These are phyloP conservation scores for Cercophora newfieldiana DNA, from an alignment of 495 filamentous ascomycete genomes.

Conservation along the genomic window DNA sequence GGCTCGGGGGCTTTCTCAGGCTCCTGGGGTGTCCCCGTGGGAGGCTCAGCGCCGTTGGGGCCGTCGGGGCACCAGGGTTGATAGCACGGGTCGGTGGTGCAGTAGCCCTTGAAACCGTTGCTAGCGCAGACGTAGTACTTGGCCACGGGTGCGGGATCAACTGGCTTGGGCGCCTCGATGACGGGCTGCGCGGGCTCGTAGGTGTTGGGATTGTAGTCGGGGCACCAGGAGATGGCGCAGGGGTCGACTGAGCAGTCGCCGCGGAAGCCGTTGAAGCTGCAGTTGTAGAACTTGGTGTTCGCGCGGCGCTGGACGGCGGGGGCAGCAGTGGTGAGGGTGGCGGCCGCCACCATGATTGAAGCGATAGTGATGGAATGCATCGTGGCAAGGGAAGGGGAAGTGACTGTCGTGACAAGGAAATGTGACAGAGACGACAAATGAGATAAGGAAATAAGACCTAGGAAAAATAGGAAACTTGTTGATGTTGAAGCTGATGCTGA, in stretches of 20 bases:
- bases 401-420: too few relatives aligned
- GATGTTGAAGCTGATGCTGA: too few relatives aligned
- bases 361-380: slow-evolving; percentile 12
- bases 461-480: too few relatives aligned
- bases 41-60: not conserved
- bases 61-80: slow-evolving; percentile 14
- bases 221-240: slow-evolving; percentile 18
- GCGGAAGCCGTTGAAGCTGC: slow-evolving; percentile 14
- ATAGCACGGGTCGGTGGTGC: not conserved
- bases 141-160: not conserved
- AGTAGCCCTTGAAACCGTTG: slow-evolving; percentile 10
- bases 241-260: slow-evolving; percentile 12
- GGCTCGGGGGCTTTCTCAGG: too few relatives aligned
- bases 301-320: not conserved
- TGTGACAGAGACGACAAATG: too few relatives aligned
- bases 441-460: too few relatives aligned
- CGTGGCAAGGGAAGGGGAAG: not conserved
- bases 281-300: slow-evolving; percentile 14
- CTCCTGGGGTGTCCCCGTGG: too few relatives aligned
- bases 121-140: too few relatives aligned
- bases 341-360: slow-evolving; percentile 1
- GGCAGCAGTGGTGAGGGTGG: slow-evolving; percentile 7
- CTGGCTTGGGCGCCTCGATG: not conserved
- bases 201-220: slow-evolving; percentile 12
- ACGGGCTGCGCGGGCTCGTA: not conserved